phyloP scores from a whole-genome alignment of 2,329 filamentous ascomycete genomes.

The Trichoderma harzianum region DNA sequence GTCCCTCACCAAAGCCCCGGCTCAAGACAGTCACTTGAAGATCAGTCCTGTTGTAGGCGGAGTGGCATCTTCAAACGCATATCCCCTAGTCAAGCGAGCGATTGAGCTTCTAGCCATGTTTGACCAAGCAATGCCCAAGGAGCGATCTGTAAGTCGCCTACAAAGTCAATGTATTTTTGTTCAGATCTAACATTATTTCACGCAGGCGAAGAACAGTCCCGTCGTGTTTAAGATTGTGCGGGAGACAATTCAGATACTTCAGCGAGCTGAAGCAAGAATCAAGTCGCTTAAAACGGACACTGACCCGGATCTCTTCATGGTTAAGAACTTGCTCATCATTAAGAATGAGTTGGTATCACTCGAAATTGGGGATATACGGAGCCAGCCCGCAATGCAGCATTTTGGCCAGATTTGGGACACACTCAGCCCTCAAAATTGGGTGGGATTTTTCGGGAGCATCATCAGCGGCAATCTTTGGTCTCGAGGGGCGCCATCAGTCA shows the following conservation, averaged over 20 bases:
- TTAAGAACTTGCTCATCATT: conserved; percentile 89
- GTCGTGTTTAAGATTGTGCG: conserved; percentile 73
- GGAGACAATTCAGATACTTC: conserved; percentile 80
- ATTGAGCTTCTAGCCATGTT: conserved; percentile 59
- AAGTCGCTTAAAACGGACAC: conserved; percentile 56
- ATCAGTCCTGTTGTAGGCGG: conserved; percentile 49
- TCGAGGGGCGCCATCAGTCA: conserved; percentile 34
- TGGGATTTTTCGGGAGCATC: conserved; percentile 57
- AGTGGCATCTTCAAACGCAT: conserved; percentile 54
- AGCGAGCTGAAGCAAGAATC: conserved; percentile 70
- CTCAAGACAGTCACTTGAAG: conserved; percentile 48
- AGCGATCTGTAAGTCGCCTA: conserved; percentile 51
- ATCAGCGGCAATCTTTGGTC: conserved; percentile 55
- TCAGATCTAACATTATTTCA: conserved; percentile 20
- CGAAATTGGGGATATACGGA: conserved; percentile 73
- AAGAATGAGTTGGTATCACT: conserved; percentile 96
- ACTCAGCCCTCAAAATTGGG: conserved; percentile 54
- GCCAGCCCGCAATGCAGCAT: conserved; percentile 54
- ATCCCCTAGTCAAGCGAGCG: conserved; percentile 56
- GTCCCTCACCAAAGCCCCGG: conserved; percentile 48
- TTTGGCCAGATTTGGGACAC: conserved; percentile 65
- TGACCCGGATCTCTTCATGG: conserved; percentile 85
- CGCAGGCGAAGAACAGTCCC: conserved; percentile 45
- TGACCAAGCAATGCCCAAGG: conserved; percentile 62
- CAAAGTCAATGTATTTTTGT: background rate